Conservation (phyloP, 2,329 filamentous ascomycete species). For the Apiospora aurea region DNA sequence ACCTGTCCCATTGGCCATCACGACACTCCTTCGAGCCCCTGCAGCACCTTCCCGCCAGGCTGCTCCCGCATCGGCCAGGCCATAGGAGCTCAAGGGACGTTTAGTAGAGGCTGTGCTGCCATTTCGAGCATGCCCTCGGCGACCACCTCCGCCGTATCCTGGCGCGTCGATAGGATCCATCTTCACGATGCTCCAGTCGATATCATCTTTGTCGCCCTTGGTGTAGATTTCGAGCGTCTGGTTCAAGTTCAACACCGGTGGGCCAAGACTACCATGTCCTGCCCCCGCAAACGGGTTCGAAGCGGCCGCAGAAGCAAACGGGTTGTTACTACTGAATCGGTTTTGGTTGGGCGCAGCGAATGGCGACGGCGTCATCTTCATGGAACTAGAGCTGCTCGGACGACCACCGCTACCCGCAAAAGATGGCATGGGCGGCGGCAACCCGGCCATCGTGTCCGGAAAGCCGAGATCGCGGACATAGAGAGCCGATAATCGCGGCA, state of each 20-base stretch:
- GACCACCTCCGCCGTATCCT: slow-evolving; percentile 30
- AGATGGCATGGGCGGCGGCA: slow-evolving; percentile 67
- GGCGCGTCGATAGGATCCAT: slow-evolving; percentile 46
- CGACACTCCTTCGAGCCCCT: slow-evolving; percentile 60
- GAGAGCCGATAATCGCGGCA: slow-evolving; percentile 77
- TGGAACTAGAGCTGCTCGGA: slow-evolving; percentile 45
- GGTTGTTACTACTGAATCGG: slow-evolving; percentile 68
- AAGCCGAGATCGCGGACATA: slow-evolving; percentile 89
- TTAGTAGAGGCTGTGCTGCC: slow-evolving; percentile 33
- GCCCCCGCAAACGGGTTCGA: slow-evolving; percentile 35
- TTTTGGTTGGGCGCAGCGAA: slow-evolving; percentile 30
- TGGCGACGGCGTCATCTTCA: slow-evolving; percentile 31
- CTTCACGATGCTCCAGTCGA: slow-evolving; percentile 65
- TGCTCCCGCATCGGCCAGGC: slow-evolving; percentile 59
- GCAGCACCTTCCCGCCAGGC: slow-evolving; percentile 56
- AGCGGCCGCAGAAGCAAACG: slow-evolving; percentile 53
- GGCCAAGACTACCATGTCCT: slow-evolving; percentile 42
- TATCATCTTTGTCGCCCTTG: slow-evolving; percentile 61
- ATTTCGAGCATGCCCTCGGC: slow-evolving; percentile 39
- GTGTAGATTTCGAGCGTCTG: slow-evolving; percentile 67
- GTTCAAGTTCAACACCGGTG: slow-evolving; percentile 45
- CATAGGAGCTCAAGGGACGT: slow-evolving; percentile 64
- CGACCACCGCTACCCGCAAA: slow-evolving; percentile 47
- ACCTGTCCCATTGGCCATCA: slow-evolving; percentile 59
- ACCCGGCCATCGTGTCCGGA: slow-evolving; percentile 75